phyloP scores from a whole-genome alignment of 129 eudicot genomes.

The Flaveria sonorensis region DNA sequence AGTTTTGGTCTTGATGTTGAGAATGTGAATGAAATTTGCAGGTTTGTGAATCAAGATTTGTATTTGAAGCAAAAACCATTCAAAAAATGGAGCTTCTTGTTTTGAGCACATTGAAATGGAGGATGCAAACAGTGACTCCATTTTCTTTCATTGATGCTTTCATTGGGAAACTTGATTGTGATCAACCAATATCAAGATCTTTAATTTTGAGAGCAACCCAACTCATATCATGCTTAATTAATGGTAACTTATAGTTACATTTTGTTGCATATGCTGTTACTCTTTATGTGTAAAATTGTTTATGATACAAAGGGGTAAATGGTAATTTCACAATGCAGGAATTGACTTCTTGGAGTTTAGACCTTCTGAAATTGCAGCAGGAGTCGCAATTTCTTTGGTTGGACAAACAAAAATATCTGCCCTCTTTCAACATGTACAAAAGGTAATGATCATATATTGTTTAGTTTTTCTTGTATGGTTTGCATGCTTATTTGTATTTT shows the following conservation, averaged over 20 bases:
- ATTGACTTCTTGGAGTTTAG: conserved; percentile 75
- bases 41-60: conserved; percentile 59
- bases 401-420: conserved; percentile 49
- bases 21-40: conserved; percentile 24
- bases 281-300: background rate
- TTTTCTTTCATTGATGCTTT: conserved; percentile 66
- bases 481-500: conserved; percentile 36
- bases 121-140: conserved; percentile 79
- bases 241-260: conserved; percentile 43
- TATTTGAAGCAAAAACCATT: conserved; percentile 71
- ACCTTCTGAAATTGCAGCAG: conserved; percentile 88
- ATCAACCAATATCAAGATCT: conserved; percentile 42
- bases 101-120: conserved; percentile 75
- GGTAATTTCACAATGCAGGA: conserved; percentile 50
- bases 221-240: conserved; percentile 53
- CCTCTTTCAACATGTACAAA: conserved; percentile 49
- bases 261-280: background rate
- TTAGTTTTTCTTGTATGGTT: background rate
- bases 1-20: conserved; percentile 17
- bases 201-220: conserved; percentile 51
- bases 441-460: conserved; percentile 48
- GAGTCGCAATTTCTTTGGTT: conserved; percentile 61
- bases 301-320: conserved; percentile 25
- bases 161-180: conserved; percentile 53
- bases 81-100: conserved; percentile 85